Evolutionary conservation across 257 asterid species (phyloP), one percentile per base, ranked within the genome.

Genomic region (Solanum bulbocastanum): DNA sequence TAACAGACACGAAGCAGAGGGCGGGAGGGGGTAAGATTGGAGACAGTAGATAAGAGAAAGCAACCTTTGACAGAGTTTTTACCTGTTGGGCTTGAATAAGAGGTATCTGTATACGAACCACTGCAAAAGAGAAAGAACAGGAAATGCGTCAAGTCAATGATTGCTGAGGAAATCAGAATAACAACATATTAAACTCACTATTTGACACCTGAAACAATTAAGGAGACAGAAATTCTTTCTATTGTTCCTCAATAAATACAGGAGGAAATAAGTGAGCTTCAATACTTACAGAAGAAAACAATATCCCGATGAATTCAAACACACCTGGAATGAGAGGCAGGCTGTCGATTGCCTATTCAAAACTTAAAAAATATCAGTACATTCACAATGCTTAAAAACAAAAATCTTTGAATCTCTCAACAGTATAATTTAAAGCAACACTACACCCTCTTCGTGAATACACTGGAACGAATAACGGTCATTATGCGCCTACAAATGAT

Each of bases 31-130:
- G 85, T 81, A 81, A 44, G 66, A 46, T 27, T 27, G 85, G 85
- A 81, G 85, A 16, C 27, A 69, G 22, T 12, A 8, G 35, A 3
- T 8, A 35, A 58, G 58, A n/a, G 32, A 39, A 74, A 40, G 82
- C 3, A 62, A 10, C 60, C 3, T 52, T 62, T 16, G 6, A 52
- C 35, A 71, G 75, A 74, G 42, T 44, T 89, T 60, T 86, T 89
- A 97, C 99, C 99, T 87, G 87, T 95, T 94, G 20, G 99, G 99
- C 91, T 93, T 97, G 97, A 94, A 97, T 85, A 97, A 82, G 92
- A 97, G 99, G 89, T 94, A 94, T 72, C 98, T 94, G 89, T 97
- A 94, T 32, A 94, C 89, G 92, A 97, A 96, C 98, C 98, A 97
- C 99, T 97, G 97, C 71, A 91, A 88, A 85, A 58, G 25, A 87